Base-by-base conservation (phyloP, 2,329 filamentous ascomycete genomes). In the Aplosporella prunicola region DNA sequence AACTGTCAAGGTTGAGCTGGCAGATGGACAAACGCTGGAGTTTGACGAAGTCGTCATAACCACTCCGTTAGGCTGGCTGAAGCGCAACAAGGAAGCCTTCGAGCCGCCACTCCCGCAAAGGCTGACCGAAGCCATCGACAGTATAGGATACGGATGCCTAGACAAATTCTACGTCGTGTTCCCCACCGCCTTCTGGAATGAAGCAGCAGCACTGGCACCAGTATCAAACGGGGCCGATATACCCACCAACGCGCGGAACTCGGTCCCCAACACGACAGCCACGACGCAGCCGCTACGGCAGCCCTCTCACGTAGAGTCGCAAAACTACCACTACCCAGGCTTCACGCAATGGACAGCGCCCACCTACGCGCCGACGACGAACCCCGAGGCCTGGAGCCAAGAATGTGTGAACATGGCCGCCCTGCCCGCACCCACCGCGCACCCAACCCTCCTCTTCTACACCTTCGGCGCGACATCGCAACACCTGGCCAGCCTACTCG, bases 371-470 rank as follows among this genome's bases (percentile, higher is more conserved):
- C 44, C 64, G 0, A 62, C 71, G 34, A 72, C 75, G 1, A 80
- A 82, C 47, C 72, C 76, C 2, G 49, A 69, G 5, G 60, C 67
- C 42, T 91, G 84, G 83, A 75, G 78, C 44, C 81, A 85, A 57
- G 80, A 89, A 61, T 73, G 77, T 36, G 69, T 93, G 41, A 87
- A 89, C 41, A 71, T 94, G 15, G 78, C 81, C 27, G 76, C 79
- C 2, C 67, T 93, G 2, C 68, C 74, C 2, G 48, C 52, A 0
- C 51, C 62, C 2, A 67, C 65, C 34, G 71, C 79, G 0, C 86
- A 93, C 42, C 82, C 87, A 6, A 93, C 85, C 0, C 69, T 94
- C 4, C 72, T 94, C 17, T 94, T 93, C 69, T 94, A 87, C 64
- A 78, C 70, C 23, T 80, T 77, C 50, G 81, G 81, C 24, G 71